Evolutionary conservation across 306 rosid species (phyloP).

Genomic region (barrel medic (Medicago truncatula)): DNA sequence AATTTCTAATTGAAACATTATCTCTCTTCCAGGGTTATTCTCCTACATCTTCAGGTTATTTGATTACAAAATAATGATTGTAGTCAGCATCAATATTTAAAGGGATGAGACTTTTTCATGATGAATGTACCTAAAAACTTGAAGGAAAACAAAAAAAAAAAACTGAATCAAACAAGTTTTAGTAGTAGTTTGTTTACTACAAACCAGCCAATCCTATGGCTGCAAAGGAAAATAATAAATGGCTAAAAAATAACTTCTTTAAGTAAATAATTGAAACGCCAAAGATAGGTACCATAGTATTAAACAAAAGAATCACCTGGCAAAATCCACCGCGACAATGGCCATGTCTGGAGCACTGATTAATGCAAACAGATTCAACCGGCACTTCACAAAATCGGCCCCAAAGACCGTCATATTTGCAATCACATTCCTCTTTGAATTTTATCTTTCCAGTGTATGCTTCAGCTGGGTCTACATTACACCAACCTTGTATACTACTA

Average conservation of each 20-base stretch:
- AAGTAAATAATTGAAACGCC: constrained; percentile 33
- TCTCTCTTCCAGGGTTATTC: constrained; percentile 21
- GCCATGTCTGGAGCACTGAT: constrained; percentile 92
- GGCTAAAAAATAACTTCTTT: constrained; percentile 25
- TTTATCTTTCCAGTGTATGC: constrained; percentile 73
- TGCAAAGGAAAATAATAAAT: constrained; percentile 33
- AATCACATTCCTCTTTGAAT: constrained; percentile 86
- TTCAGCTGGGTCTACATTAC: constrained; percentile 91
- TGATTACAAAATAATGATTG: constrained; percentile 4
- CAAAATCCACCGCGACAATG: constrained; percentile 92
- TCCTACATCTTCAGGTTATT: constrained; percentile 30
- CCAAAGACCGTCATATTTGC: constrained; percentile 79
- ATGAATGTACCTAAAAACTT: constrained; percentile 21
- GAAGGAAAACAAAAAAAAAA: background rate
- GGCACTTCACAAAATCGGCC: constrained; percentile 86
- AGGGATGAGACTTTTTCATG: background rate
- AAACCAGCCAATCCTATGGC: constrained; percentile 26
- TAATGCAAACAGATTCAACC: constrained; percentile 77
- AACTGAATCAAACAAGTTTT: constrained; percentile 4
- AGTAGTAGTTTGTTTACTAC: constrained; percentile 6
- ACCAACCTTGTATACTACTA: constrained; percentile 82
- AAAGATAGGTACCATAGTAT: constrained; percentile 22
- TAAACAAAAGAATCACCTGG: constrained; percentile 59
- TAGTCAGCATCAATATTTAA: constrained; percentile 3
- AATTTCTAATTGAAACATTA: background rate